Evolutionary conservation across 2,329 filamentous ascomycete species (phyloP), one percentile per base, ranked within the genome.

Genomic region (Stachybotrys chartarum): DNA sequence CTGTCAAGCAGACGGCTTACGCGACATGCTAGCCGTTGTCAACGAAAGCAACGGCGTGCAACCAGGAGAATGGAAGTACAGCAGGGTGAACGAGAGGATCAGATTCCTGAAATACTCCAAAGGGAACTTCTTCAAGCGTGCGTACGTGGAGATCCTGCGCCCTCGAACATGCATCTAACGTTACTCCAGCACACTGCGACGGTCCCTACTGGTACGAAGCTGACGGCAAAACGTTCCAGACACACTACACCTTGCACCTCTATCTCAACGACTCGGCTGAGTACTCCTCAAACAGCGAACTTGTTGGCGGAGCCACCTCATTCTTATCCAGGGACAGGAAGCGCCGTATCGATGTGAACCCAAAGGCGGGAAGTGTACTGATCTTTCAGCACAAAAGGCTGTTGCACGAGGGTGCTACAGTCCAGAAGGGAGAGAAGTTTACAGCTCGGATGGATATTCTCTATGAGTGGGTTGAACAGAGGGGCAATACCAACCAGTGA

Each of bases 51-150:
- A 56, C 56, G 18, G 55, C 56, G 30, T 58, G 59, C 4, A 59
- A 56, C 31, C 14, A 18, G 65, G 64, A 5, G 60, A 64, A 51
- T 78, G 78, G 75, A 65, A 67, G 51, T 78, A 81, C 59, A 58
- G 68, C 39, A 61, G 85, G 10, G 67, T 90, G 47, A 94, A 94
- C 67, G 82, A 91, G 66, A 74, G 88, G 42, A 79, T 92, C 79
- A 75, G 90, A 31, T 92, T 92, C 63, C 72, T 95, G 52, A 86
- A 82, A 64, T 94, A 94, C 66, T 77, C 78, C 0, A 71, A 77
- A 0, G 88, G 88, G 0, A 84, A 91, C 63, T 93, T 86, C 66
- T 94, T 95, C 63, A 80, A 78, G 57, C 77, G 75, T 76, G 55
- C 66, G 73, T 54, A 18, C 24, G 2, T 24, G 24, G 4, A 24